A percentile compares a stretch with the other conserved stretches of the same genome.
Conservation (phyloP, 2,329 filamentous ascomycete species). For the Arachnopeziza araneosa region DNA sequence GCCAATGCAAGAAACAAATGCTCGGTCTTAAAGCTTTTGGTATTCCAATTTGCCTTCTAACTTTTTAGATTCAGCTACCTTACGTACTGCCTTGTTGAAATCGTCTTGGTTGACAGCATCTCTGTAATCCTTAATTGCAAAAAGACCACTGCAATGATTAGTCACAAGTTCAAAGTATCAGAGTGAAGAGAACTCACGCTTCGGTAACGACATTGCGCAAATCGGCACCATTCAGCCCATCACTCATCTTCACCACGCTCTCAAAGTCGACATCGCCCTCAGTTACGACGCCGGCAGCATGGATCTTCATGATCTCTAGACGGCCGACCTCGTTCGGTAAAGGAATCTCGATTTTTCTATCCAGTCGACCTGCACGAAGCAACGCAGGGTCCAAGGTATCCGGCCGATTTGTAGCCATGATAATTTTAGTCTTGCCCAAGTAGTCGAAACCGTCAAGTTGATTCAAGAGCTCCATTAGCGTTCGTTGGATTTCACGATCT, state of each 20-base stretch:
- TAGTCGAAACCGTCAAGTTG: conserved; percentile 99
- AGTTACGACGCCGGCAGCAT: conserved; percentile 76
- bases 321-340: conserved; percentile 95
- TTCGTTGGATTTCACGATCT: conserved; percentile 96
- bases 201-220: conserved; percentile 96
- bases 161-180: conserved; percentile 21
- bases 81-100: conserved; percentile 98
- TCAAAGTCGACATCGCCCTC: conserved; percentile 98
- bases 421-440: conserved; percentile 98
- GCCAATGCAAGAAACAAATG: conserved; percentile 21
- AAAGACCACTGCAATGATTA: conserved; percentile 62
- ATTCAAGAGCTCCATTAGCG: conserved; percentile 96
- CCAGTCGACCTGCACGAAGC: conserved; percentile 84
- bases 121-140: conserved; percentile 97
- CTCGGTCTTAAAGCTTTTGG: conserved; percentile 68
- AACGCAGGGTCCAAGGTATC: conserved; percentile 93
- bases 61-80: conserved; percentile 97
- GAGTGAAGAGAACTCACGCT: conserved; percentile 60
- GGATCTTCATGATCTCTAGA: conserved; percentile 97
- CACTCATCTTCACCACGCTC: conserved; percentile 99
- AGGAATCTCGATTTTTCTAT: conserved; percentile 97
- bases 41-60: conserved; percentile 97
- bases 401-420: conserved; percentile 98
- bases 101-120: conserved; percentile 97
- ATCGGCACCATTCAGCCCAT: conserved; percentile 95